Evolutionary conservation across 345 rosid genomes (phyloP).

Genomic region (Gynandropsis gynandra): DNA sequence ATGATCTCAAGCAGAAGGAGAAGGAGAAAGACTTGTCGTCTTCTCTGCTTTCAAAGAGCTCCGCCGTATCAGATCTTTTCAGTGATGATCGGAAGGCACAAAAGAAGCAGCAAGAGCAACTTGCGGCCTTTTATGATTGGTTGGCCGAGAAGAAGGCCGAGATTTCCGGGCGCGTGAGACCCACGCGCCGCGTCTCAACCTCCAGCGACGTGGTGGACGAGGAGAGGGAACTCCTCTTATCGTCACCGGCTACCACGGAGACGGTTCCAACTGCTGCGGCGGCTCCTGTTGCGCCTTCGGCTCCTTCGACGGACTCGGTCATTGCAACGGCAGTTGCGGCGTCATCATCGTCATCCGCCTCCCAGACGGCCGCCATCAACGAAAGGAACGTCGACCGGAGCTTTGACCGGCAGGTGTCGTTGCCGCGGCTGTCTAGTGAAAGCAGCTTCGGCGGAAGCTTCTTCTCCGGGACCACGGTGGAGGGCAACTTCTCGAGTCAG

Average conservation of each 20-base stretch:
- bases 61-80: slow-evolving; percentile 52
- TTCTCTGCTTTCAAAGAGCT: slow-evolving; percentile 5
- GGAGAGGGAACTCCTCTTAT: slow-evolving; percentile 41
- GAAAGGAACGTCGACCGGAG: slow-evolving; percentile 42
- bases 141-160: slow-evolving; percentile 43
- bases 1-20: too few species aligned
- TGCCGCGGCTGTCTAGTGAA: slow-evolving; percentile 73
- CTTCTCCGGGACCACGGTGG: slow-evolving; percentile 72
- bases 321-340: too few species aligned
- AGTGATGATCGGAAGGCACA: slow-evolving; percentile 38
- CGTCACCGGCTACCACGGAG: slow-evolving; percentile 4
- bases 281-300: slow-evolving; percentile 9
- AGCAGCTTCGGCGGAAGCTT: slow-evolving; percentile 78
- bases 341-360: slow-evolving; percentile 17
- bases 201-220: slow-evolving; percentile 31
- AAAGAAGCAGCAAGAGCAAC: slow-evolving; percentile 46
- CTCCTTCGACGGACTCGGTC: slow-evolving; percentile 14
- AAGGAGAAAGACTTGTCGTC: slow-evolving; percentile 2
- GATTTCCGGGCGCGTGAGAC: slow-evolving; percentile 36
- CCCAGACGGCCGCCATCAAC: slow-evolving; percentile 14
- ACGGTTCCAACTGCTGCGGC: neutral
- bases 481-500: slow-evolving; percentile 33
- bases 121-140: slow-evolving; percentile 63
- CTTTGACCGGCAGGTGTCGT: slow-evolving; percentile 59
- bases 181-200: slow-evolving; percentile 22